phyloP scores from a whole-genome alignment of 2,329 filamentous ascomycete genomes.

The Lachnellula cervina region DNA sequence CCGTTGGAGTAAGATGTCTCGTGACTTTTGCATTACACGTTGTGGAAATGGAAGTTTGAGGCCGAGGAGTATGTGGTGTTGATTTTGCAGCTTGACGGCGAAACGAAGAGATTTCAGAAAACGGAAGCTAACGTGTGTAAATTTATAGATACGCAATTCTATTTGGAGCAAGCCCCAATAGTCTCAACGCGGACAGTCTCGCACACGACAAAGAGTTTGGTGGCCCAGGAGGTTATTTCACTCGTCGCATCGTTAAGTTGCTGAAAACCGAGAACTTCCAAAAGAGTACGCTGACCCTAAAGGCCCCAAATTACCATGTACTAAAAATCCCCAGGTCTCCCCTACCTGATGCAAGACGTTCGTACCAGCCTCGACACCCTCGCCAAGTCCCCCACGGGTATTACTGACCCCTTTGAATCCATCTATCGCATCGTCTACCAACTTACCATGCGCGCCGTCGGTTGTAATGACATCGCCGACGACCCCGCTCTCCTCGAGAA shows the following conservation, averaged over 20 bases:
- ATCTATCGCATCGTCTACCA: slow-evolving; percentile 50
- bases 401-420: slow-evolving; percentile 49
- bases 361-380: slow-evolving; percentile 36
- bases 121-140: too few species aligned
- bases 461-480: slow-evolving; percentile 48
- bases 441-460: slow-evolving; percentile 53
- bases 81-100: too few species aligned
- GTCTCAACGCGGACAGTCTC: neutral
- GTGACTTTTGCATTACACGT: too few species aligned
- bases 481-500: slow-evolving; percentile 38
- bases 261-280: slow-evolving; percentile 36
- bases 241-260: slow-evolving; percentile 24
- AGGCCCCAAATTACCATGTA: neutral
- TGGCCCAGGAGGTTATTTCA: slow-evolving; percentile 6
- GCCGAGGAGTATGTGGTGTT: too few species aligned
- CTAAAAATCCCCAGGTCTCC: slow-evolving; percentile 29
- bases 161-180: slow-evolving; percentile 3
- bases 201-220: neutral
- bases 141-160: slow-evolving; percentile 6
- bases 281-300: slow-evolving; percentile 16
- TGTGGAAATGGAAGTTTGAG: too few species aligned
- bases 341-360: slow-evolving; percentile 40
- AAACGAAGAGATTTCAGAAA: too few species aligned
- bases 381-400: slow-evolving; percentile 27
- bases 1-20: too few species aligned